phyloP scores from a whole-genome alignment of 2,329 filamentous ascomycete species.

The Fusarium verrucosum region DNA sequence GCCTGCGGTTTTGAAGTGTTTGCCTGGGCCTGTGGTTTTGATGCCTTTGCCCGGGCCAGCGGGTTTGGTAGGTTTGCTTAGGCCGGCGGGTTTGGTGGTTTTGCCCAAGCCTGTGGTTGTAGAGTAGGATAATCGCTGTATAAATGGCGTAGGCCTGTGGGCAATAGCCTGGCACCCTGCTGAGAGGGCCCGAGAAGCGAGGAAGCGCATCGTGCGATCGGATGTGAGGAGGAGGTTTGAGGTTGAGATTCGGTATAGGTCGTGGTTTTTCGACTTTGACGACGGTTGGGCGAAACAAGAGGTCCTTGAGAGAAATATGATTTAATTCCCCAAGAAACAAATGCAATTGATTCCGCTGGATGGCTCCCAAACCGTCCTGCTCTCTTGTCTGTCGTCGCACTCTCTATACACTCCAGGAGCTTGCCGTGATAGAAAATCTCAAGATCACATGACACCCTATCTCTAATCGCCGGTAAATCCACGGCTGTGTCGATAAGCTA shows the following conservation, averaged over 20 bases:
- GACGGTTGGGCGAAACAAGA: background rate
- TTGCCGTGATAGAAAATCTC: conserved; percentile 45
- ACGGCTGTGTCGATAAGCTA: conserved; percentile 44
- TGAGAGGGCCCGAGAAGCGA: conserved; percentile 39
- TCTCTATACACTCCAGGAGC: conserved; percentile 23
- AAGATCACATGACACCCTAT: conserved; percentile 51
- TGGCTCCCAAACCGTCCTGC: conserved; percentile 10
- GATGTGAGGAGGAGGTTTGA: background rate
- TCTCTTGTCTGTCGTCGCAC: conserved; percentile 21
- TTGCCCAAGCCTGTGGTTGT: too few relatives aligned
- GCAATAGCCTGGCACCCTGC: conserved; percentile 32
- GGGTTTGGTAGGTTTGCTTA: too few relatives aligned
- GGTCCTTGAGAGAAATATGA: background rate
- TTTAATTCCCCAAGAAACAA: background rate
- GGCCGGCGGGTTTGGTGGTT: too few relatives aligned
- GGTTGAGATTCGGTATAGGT: conserved; percentile 5
- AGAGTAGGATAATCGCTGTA: conserved; percentile 24
- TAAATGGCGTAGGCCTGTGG: conserved; percentile 16
- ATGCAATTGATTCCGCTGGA: conserved; percentile 23
- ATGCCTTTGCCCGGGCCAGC: too few relatives aligned
- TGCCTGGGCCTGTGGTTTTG: too few relatives aligned
- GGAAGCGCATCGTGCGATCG: conserved; percentile 42
- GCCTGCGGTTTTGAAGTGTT: too few relatives aligned
- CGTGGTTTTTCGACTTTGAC: background rate
- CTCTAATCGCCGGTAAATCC: conserved; percentile 47